Conservation (phyloP, 768 basidiomycete species). For the Holtermannia corniformis region DNA sequence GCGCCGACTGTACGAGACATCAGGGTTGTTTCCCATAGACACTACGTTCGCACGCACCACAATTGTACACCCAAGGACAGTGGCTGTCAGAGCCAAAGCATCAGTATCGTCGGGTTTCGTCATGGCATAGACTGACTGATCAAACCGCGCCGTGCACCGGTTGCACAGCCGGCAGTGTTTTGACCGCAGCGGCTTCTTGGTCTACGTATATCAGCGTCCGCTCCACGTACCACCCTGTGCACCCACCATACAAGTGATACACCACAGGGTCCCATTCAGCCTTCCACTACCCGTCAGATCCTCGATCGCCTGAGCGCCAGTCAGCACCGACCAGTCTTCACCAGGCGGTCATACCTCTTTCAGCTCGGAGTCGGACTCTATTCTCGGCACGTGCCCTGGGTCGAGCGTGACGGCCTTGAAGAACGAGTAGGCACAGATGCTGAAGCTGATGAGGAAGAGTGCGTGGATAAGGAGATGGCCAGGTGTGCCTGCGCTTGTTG, state of each 20-base stretch:
- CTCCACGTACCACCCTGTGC: no score
- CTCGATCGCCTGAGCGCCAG: slow-evolving; percentile 61
- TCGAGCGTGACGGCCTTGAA: slow-evolving; percentile 82
- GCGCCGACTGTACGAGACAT: slow-evolving; percentile 57
- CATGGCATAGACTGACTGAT: slow-evolving; percentile 61
- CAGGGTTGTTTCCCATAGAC: neutral
- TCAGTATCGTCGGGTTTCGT: neutral
- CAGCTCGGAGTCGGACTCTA: slow-evolving; percentile 70
- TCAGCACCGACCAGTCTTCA: neutral
- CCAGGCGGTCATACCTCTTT: slow-evolving; percentile 56
- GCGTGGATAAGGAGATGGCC: slow-evolving; percentile 66
- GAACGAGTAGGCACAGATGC: slow-evolving; percentile 77
- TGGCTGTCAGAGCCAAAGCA: slow-evolving; percentile 50
- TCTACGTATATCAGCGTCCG: slow-evolving; percentile 43
- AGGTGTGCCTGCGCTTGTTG: slow-evolving; percentile 53
- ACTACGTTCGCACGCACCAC: slow-evolving; percentile 51
- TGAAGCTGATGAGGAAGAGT: slow-evolving; percentile 59
- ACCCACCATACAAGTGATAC: slow-evolving; percentile 83
- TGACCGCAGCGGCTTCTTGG: slow-evolving; percentile 79
- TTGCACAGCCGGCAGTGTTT: slow-evolving; percentile 93
- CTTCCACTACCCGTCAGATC: slow-evolving; percentile 77
- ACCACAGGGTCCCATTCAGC: slow-evolving; percentile 92
- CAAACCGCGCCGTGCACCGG: slow-evolving; percentile 76
- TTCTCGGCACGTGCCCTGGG: slow-evolving; percentile 75
- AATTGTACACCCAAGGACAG: slow-evolving; percentile 99